Percentiles rank a stretch among this genome's conserved stretches.
phyloP scores from a whole-genome alignment of 2,329 filamentous ascomycete species.

The Botrytis squamosa region DNA sequence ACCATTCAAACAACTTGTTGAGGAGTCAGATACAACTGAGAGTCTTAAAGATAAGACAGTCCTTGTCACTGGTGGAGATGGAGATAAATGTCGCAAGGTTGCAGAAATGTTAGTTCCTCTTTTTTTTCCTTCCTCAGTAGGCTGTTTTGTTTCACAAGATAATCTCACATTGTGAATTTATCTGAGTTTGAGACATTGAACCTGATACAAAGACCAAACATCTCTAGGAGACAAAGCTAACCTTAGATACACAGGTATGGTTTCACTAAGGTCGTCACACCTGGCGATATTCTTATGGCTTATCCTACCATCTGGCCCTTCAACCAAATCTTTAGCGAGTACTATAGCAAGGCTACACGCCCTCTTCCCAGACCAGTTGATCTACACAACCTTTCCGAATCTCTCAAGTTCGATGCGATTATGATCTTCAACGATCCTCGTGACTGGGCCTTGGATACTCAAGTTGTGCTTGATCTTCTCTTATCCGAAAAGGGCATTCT shows the following conservation, averaged over 20 bases:
- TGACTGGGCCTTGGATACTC: slow-evolving; percentile 90
- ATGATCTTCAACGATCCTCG: slow-evolving; percentile 95
- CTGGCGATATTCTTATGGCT: slow-evolving; percentile 75
- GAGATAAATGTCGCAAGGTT: slow-evolving; percentile 50
- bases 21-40: slow-evolving; percentile 53
- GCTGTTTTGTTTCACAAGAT: neutral
- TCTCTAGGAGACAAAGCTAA: slow-evolving; percentile 20
- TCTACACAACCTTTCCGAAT: slow-evolving; percentile 44
- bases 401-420: slow-evolving; percentile 80
- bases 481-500: slow-evolving; percentile 75
- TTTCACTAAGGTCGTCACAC: slow-evolving; percentile 79
- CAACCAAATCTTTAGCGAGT: slow-evolving; percentile 60
- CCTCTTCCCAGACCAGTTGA: slow-evolving; percentile 53
- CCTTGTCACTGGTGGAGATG: slow-evolving; percentile 64
- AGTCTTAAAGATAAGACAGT: slow-evolving; percentile 64
- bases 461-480: slow-evolving; percentile 80
- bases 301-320: slow-evolving; percentile 82
- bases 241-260: slow-evolving; percentile 53
- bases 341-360: slow-evolving; percentile 58
- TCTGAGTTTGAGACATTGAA: neutral
- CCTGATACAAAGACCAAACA: neutral
- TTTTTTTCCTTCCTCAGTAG: slow-evolving; percentile 33
- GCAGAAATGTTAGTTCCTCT: slow-evolving; percentile 52
- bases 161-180: neutral
- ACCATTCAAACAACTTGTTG: slow-evolving; percentile 72